A percentile compares a stretch with the other conserved stretches of the same genome.
Conservation (phyloP, 352 stramenopile genomes). For the Globisporangium orthogonon region DNA sequence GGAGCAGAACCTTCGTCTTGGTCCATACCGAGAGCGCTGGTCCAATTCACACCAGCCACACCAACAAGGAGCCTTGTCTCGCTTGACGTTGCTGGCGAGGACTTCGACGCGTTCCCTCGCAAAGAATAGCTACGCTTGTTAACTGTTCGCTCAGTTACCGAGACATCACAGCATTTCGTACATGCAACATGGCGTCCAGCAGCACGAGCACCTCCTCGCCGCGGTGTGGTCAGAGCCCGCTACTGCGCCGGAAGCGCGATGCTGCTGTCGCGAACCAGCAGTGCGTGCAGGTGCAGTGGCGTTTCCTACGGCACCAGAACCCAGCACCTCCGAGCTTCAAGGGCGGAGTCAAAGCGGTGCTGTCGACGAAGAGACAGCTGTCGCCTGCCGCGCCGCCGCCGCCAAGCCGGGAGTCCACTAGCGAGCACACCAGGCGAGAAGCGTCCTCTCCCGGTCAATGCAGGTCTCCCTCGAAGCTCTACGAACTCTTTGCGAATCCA, state of each 20-base stretch:
- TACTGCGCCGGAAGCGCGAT: conserved; percentile 24
- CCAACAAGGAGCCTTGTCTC: too few relatives aligned
- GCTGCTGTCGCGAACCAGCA: conserved; percentile 15
- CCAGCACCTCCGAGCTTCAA: conserved; percentile 13
- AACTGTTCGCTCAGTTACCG: background rate
- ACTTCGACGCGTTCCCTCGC: too few relatives aligned
- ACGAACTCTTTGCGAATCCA: conserved; percentile 9
- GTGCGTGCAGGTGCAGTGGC: conserved; percentile 50
- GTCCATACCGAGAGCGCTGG: too few relatives aligned
- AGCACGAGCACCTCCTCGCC: conserved; percentile 1
- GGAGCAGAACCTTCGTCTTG: background rate
- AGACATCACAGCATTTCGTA: too few relatives aligned
- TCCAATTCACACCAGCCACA: too few relatives aligned
- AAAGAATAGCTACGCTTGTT: too few relatives aligned
- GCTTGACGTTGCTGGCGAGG: too few relatives aligned
- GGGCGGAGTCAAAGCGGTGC: background rate
- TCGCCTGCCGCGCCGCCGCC: background rate
- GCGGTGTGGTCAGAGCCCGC: conserved; percentile 18
- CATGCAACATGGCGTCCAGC: conserved; percentile 2
- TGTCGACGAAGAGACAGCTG: background rate
- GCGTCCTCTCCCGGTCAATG: background rate
- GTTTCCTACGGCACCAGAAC: conserved; percentile 40
- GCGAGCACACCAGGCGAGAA: background rate
- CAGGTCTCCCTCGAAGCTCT: conserved; percentile 3
- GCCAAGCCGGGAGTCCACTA: background rate